Evolutionary conservation across 2,329 filamentous ascomycete species (phyloP).

Genomic region (Nothomitra cinnamomea): DNA sequence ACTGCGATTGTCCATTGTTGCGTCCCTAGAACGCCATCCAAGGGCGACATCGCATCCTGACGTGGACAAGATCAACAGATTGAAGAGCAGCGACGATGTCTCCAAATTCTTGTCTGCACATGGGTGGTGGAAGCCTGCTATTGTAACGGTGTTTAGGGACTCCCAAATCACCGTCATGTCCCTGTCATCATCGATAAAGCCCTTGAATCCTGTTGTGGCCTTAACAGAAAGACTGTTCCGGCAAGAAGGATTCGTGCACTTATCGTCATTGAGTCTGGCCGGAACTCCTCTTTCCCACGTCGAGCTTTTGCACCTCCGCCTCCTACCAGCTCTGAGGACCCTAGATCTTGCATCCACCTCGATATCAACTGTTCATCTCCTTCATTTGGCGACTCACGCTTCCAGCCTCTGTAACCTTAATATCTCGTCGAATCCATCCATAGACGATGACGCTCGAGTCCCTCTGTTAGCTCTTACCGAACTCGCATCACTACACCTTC

Average conservation of each 20-base stretch:
- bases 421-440: constrained; percentile 10
- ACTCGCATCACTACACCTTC: constrained; percentile 11
- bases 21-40: background rate
- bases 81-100: constrained; percentile 5
- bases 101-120: constrained; percentile 4
- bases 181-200: constrained; percentile 1
- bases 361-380: constrained; percentile 11
- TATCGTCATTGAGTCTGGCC: constrained; percentile 8
- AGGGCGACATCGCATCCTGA: background rate
- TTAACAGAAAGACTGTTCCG: constrained; percentile 29
- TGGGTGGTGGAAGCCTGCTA: constrained; percentile 7
- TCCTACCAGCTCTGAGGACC: constrained; percentile 10
- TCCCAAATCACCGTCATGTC: background rate
- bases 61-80: background rate
- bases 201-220: background rate
- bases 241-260: constrained; percentile 9
- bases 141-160: constrained; percentile 5
- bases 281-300: constrained; percentile 9
- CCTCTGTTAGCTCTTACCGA: constrained; percentile 10
- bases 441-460: constrained; percentile 13
- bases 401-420: constrained; percentile 11
- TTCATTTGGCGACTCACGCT: constrained; percentile 13
- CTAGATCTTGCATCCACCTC: constrained; percentile 12
- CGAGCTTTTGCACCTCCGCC: constrained; percentile 12
- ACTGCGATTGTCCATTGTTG: background rate